phyloP scores from a whole-genome alignment of 2,329 filamentous ascomycete species.

The Cadophora luteo-olivacea region DNA sequence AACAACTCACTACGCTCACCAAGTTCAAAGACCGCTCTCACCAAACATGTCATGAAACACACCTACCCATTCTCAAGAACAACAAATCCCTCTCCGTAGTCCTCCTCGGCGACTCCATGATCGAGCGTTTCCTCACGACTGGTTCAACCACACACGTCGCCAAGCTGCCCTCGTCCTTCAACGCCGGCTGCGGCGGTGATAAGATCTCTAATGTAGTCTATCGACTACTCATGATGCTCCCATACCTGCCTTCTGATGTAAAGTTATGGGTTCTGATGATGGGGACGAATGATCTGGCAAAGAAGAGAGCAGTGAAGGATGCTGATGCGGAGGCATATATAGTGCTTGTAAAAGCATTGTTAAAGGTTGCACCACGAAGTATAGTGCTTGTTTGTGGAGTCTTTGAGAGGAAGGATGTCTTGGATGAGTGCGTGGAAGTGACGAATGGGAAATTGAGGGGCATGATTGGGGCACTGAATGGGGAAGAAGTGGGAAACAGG shows the following conservation, averaged over 20 bases:
- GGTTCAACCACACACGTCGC: conserved; percentile 16
- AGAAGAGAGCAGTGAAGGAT: conserved; percentile 17
- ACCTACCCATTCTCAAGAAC: conserved; percentile 17
- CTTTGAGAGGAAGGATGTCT: conserved; percentile 26
- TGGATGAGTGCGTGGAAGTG: conserved; percentile 18
- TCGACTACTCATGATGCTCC: conserved; percentile 19
- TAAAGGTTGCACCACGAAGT: conserved; percentile 8
- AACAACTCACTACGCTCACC: conserved; percentile 6
- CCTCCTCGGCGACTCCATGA: conserved; percentile 28
- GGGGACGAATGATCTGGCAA: conserved; percentile 26
- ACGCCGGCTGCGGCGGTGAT: conserved; percentile 28
- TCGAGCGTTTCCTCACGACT: conserved; percentile 25
- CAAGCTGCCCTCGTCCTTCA: conserved; percentile 21
- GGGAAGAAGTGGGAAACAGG: neutral
- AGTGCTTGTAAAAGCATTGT: conserved; percentile 22
- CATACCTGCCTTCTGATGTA: neutral
- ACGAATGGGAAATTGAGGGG: conserved; percentile 19
- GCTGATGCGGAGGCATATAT: conserved; percentile 16
- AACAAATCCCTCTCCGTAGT: neutral
- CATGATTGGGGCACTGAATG: neutral
- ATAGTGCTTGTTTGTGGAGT: conserved; percentile 23
- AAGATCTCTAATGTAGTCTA: conserved; percentile 28
- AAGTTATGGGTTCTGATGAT: conserved; percentile 25
- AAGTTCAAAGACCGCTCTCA: conserved; percentile 21
- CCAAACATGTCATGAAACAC: conserved; percentile 15